phyloP scores from a whole-genome alignment of 176 grass and related monocot species.

The Eragrostis nindensis region DNA sequence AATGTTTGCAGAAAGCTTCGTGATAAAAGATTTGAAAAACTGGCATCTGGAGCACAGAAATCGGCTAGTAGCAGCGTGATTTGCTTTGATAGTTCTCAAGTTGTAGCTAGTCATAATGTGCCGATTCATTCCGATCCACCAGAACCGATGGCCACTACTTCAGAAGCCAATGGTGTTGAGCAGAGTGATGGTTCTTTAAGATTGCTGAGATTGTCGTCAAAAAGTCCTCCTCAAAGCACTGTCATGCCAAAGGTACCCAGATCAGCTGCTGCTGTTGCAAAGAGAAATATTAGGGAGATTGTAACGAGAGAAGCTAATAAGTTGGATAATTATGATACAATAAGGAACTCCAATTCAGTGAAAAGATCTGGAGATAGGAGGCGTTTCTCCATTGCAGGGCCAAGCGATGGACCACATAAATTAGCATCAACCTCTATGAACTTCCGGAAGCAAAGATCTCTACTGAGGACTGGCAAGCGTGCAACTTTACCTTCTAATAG shows the following conservation, averaged over 20 bases:
- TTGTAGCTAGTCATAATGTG: conserved; percentile 24
- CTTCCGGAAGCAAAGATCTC: conserved; percentile 67
- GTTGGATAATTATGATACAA: conserved; percentile 48
- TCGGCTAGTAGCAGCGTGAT: conserved; percentile 33
- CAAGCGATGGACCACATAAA: conserved; percentile 37
- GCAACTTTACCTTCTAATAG: conserved; percentile 48
- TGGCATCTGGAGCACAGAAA: conserved; percentile 27
- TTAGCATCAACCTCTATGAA: conserved; percentile 49
- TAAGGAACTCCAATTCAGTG: conserved; percentile 18
- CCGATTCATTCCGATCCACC: conserved; percentile 52
- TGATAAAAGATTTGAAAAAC: conserved; percentile 38
- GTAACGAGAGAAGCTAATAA: conserved; percentile 46
- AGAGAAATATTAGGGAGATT: conserved; percentile 57
- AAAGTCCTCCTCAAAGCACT: conserved; percentile 34
- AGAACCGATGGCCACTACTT: conserved; percentile 48
- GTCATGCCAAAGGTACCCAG: conserved; percentile 61
- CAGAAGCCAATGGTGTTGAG: conserved; percentile 40
- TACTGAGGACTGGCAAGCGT: conserved; percentile 55
- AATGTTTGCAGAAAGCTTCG: conserved; percentile 51
- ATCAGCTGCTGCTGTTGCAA: conserved; percentile 54
- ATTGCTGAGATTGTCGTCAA: conserved; percentile 43
- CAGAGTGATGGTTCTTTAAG: conserved; percentile 41
- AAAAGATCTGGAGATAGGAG: conserved; percentile 37
- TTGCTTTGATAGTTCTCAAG: conserved; percentile 48
- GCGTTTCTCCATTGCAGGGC: conserved; percentile 38